Evolutionary conservation across 2,329 filamentous ascomycete species (phyloP).

Genomic region (Aciculosporium take): DNA sequence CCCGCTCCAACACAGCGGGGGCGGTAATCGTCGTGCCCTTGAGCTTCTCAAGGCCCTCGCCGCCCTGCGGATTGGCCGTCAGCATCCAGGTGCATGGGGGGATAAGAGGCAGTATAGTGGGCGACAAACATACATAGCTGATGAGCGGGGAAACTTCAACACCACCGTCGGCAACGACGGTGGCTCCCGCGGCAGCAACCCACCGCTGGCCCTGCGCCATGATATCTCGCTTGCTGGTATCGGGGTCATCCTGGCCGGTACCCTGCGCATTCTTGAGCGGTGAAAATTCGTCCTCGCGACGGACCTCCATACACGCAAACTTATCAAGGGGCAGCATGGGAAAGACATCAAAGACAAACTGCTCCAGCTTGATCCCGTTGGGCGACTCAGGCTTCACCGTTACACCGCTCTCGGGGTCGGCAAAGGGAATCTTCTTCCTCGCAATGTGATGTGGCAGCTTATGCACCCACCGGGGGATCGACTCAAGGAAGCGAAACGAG

Average conservation of each 20-base stretch:
- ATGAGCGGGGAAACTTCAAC: constrained; percentile 86
- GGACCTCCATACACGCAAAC: constrained; percentile 93
- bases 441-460: constrained; percentile 90
- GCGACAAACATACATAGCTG: constrained; percentile 85
- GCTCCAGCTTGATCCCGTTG: constrained; percentile 97
- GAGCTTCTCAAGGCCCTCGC: constrained; percentile 46
- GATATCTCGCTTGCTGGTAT: constrained; percentile 84
- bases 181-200: constrained; percentile 64
- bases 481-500: constrained; percentile 82
- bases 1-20: constrained; percentile 36
- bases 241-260: constrained; percentile 81
- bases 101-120: too few relatives aligned
- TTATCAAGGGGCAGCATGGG: constrained; percentile 71
- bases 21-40: constrained; percentile 38
- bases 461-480: constrained; percentile 73
- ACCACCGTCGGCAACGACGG: constrained; percentile 54
- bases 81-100: neutral
- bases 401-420: constrained; percentile 63
- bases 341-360: constrained; percentile 98
- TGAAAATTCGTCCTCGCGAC: constrained; percentile 94
- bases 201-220: constrained; percentile 81
- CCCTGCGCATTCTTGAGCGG: constrained; percentile 83
- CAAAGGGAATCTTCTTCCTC: constrained; percentile 91
- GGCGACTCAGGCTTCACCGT: constrained; percentile 83
- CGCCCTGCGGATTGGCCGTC: constrained; percentile 28